phyloP scores from a whole-genome alignment of 2,329 filamentous ascomycete species.

The Sporothrix pseudoabietina region DNA sequence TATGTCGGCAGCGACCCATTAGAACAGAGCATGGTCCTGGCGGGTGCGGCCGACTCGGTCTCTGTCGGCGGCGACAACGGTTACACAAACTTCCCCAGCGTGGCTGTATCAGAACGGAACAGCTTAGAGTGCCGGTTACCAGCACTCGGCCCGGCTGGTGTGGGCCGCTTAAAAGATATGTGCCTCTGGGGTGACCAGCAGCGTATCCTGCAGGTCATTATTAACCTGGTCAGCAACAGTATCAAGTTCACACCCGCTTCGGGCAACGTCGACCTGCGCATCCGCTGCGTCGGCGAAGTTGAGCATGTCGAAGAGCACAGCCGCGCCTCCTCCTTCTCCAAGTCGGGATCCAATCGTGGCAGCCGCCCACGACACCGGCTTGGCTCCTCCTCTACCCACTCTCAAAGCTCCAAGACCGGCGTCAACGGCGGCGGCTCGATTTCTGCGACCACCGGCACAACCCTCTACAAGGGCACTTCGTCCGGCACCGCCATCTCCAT shows the following conservation, averaged over 20 bases:
- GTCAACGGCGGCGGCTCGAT: slow-evolving; percentile 33
- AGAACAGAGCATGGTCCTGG: background rate
- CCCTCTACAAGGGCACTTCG: slow-evolving; percentile 39
- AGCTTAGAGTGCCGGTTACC: slow-evolving; percentile 49
- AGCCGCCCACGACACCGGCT: slow-evolving; percentile 49
- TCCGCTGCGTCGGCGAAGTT: slow-evolving; percentile 69
- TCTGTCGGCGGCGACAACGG: slow-evolving; percentile 15
- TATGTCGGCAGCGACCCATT: slow-evolving; percentile 61
- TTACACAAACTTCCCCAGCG: background rate
- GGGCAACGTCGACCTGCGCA: slow-evolving; percentile 73
- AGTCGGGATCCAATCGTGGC: slow-evolving; percentile 47
- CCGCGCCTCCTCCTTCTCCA: slow-evolving; percentile 57
- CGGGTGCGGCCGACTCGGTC: background rate
- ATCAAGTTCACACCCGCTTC: slow-evolving; percentile 84
- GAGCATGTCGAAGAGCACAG: slow-evolving; percentile 50
- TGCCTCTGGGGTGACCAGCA: slow-evolving; percentile 91
- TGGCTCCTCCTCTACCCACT: slow-evolving; percentile 54
- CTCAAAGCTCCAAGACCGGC: slow-evolving; percentile 50
- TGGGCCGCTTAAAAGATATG: slow-evolving; percentile 77
- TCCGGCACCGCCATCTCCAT: slow-evolving; percentile 61
- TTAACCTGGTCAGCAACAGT: slow-evolving; percentile 89
- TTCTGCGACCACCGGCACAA: slow-evolving; percentile 29
- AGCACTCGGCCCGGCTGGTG: slow-evolving; percentile 65
- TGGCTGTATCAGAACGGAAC: slow-evolving; percentile 13
- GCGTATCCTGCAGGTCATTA: slow-evolving; percentile 87